Percentiles rank a stretch among this genome's conserved stretches.
These are phyloP conservation scores for Candida parachauliodes DNA, from an alignment of 805 yeast genomes.

Conservation along the genomic window DNA sequence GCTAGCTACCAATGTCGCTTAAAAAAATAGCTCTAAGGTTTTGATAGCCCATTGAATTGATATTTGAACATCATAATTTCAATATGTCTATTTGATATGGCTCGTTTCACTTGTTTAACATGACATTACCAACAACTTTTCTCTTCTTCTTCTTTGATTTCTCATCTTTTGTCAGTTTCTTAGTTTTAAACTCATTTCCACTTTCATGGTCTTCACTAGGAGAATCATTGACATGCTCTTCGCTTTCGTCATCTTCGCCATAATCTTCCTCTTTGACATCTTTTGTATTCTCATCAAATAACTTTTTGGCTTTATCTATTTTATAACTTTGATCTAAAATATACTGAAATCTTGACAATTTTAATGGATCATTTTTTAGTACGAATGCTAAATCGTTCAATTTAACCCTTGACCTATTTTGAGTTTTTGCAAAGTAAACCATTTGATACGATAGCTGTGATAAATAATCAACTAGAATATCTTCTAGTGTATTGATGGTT, in stretches of 20 bases:
- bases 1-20: no score
- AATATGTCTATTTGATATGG: no score
- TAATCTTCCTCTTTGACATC: conserved; percentile 11
- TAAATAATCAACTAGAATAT: conserved; percentile 33
- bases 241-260: conserved; percentile 16
- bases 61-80: no score
- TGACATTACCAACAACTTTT: conserved; percentile 17
- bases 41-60: no score
- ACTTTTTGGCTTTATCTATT: conserved; percentile 38
- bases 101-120: conserved; percentile 8
- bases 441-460: conserved; percentile 32
- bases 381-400: conserved; percentile 42
- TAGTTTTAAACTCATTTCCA: background rate
- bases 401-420: conserved; percentile 37
- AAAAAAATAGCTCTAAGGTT: no score
- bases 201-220: conserved; percentile 11
- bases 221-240: conserved; percentile 14
- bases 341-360: conserved; percentile 38
- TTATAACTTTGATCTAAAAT: conserved; percentile 35
- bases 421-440: conserved; percentile 31
- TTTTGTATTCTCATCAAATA: conserved; percentile 32
- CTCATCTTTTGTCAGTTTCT: conserved; percentile 2
- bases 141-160: conserved; percentile 18
- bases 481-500: conserved; percentile 38
- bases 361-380: conserved; percentile 39